Conservation (phyloP, 2,329 filamentous ascomycete genomes). For the Zelopaecilomyces penicillatus region DNA sequence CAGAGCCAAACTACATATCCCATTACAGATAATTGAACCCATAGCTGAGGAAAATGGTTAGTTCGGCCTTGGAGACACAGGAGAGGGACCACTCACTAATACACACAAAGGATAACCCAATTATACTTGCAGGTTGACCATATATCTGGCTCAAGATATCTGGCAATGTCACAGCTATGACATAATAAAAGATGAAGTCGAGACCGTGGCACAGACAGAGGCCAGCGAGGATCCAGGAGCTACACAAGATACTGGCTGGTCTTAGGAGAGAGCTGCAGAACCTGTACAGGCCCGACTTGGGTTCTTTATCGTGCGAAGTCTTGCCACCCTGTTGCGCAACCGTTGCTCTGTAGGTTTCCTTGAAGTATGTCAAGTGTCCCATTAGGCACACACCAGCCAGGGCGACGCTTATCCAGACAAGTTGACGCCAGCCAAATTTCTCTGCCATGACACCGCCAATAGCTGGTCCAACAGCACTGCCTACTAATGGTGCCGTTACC, state of each 20-base stretch:
- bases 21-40: constrained; percentile 39
- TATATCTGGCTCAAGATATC: constrained; percentile 41
- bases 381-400: constrained; percentile 42
- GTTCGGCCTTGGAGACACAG: constrained; percentile 1
- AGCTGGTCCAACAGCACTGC: constrained; percentile 48
- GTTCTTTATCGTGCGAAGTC: neutral
- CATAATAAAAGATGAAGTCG: constrained; percentile 44
- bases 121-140: constrained; percentile 39
- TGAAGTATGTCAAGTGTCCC: constrained; percentile 41
- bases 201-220: constrained; percentile 39
- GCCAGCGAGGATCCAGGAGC: constrained; percentile 44
- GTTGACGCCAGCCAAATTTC: constrained; percentile 44
- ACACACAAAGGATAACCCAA: constrained; percentile 43
- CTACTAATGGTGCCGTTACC: constrained; percentile 48
- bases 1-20: constrained; percentile 41
- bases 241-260: constrained; percentile 37
- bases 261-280: constrained; percentile 32
- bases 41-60: constrained; percentile 26
- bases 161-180: constrained; percentile 45
- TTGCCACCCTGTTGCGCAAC: neutral
- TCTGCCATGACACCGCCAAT: constrained; percentile 48
- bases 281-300: neutral
- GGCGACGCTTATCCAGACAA: constrained; percentile 41
- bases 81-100: neutral
- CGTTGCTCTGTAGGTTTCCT: constrained; percentile 49